phyloP scores from a whole-genome alignment of 2,329 filamentous ascomycete genomes.

The Penicillium aurantiogriseum region DNA sequence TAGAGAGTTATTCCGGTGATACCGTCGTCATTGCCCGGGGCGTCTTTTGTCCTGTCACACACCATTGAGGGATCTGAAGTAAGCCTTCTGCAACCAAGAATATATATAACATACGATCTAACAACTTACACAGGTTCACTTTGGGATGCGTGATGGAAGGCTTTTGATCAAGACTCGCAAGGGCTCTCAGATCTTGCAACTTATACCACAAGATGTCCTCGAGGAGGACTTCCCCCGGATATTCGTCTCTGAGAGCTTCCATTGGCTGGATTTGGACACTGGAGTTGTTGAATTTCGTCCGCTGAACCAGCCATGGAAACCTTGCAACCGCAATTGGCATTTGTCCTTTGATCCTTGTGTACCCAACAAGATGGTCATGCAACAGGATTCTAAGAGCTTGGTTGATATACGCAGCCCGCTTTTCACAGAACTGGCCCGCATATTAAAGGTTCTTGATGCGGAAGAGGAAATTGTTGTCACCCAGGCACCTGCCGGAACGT shows the following conservation, averaged over 20 bases:
- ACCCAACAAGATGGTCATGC: neutral
- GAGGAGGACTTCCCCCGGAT: neutral
- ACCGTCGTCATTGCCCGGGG: too few species aligned
- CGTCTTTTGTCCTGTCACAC: too few species aligned
- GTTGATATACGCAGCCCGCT: neutral
- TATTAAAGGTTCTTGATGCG: neutral
- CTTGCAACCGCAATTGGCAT: neutral
- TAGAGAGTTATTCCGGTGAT: too few species aligned
- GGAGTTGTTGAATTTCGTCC: neutral
- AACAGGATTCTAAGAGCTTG: neutral
- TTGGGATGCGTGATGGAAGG: neutral
- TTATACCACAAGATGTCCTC: neutral
- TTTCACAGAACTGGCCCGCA: neutral
- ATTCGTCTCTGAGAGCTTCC: neutral
- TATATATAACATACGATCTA: neutral
- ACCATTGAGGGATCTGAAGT: neutral
- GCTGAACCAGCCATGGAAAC: neutral
- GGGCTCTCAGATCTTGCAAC: neutral
- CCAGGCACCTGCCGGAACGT: neutral
- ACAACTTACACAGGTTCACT: neutral
- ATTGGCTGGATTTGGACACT: neutral
- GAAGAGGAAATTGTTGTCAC: neutral
- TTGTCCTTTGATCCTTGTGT: neutral
- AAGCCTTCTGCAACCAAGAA: neutral
- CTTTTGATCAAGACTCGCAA: neutral